Evolutionary conservation across 2,329 filamentous ascomycete species (phyloP), one percentile per base, ranked within the genome.

Genomic region (Orbilia ellipsospora): DNA sequence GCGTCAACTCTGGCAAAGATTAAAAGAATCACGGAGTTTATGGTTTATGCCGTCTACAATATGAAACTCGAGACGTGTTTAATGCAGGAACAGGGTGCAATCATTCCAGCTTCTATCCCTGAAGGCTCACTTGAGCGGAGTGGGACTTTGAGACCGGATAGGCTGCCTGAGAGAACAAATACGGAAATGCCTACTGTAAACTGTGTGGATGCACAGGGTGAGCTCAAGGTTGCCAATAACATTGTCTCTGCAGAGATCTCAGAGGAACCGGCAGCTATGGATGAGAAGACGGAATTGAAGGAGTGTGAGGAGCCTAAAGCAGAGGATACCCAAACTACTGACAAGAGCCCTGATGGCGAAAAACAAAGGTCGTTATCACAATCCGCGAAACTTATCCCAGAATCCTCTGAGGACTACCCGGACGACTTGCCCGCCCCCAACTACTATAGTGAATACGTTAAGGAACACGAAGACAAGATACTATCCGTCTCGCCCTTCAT

Each of bases 41-140:
- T 99, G 94, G 91, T 96, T 44, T 99, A 98, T 79, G 96, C 99
- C 18, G 94, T 98, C 12, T 99, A 99, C 83, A 99, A 97, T 80
- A 86, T 99, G 63, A 97, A 96, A 81, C 86, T 99, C 13, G 95
- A 99, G 83, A 97, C 95, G 0, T 97, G 92, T 79, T 85, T 99
- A 54, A 92, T 99, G 87, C 88, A 92, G 62, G 95, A 99, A 81
- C 94, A 96, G 80, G 96, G 93, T 79, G 91, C 96, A 15, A 88
- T 94, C 77, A 90, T 96, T 20, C 93, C 93, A 0, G 86, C 68
- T 44, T 64, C 64, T 16, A 59, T 69, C 15, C 54, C 56, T 8
- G 72, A 75, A 16, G 72, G 72, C 10, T 75, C 72, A 20, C 50
- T 75, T n/a, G 72, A 75, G 18, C 59, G 72, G 15, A 75, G 72